Percentiles rank a stretch among this genome's conserved stretches.
These are phyloP conservation scores for Kandelia obovata DNA, from an alignment of 345 rosid species.

Conservation along the genomic window DNA sequence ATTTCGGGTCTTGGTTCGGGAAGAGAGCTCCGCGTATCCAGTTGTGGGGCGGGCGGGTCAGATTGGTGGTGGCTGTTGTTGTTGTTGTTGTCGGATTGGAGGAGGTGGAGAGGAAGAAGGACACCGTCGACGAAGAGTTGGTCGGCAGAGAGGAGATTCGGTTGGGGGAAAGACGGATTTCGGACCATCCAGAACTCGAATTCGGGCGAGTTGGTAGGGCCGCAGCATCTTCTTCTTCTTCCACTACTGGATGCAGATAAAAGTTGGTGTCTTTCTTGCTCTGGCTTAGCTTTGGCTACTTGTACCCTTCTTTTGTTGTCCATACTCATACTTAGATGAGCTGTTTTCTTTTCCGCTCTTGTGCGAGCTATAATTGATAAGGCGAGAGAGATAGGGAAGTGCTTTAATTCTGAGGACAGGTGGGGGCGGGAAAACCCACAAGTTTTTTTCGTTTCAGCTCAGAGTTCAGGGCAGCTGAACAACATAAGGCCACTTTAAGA, in stretches of 20 bases:
- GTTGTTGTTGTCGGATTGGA: constrained; percentile 15
- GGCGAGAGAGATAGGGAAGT: neutral
- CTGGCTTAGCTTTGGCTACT: neutral
- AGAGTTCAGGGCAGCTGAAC: constrained; percentile 1
- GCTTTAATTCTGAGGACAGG: neutral
- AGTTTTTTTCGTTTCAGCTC: neutral
- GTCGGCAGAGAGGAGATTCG: constrained; percentile 65
- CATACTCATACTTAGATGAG: neutral
- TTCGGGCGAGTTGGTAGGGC: constrained; percentile 49
- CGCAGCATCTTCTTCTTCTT: constrained; percentile 9
- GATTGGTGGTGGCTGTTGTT: constrained; percentile 2
- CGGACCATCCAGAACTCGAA: constrained; percentile 71
- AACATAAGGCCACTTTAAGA: neutral
- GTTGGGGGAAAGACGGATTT: constrained; percentile 42
- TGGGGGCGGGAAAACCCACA: neutral
- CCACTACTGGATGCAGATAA: constrained; percentile 21
- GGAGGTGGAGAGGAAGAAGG: constrained; percentile 57
- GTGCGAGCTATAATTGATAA: too few relatives aligned
- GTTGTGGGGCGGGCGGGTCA: constrained; percentile 15
- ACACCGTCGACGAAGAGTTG: constrained; percentile 69
- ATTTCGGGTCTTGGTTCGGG: constrained; percentile 19
- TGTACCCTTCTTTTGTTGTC: constrained; percentile 3
- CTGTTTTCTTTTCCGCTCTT: neutral
- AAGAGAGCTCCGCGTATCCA: neutral
- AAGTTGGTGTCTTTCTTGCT: neutral